These are phyloP conservation scores for Garcia nutans DNA, from an alignment of 345 rosid genomes.

Conservation along the genomic window DNA sequence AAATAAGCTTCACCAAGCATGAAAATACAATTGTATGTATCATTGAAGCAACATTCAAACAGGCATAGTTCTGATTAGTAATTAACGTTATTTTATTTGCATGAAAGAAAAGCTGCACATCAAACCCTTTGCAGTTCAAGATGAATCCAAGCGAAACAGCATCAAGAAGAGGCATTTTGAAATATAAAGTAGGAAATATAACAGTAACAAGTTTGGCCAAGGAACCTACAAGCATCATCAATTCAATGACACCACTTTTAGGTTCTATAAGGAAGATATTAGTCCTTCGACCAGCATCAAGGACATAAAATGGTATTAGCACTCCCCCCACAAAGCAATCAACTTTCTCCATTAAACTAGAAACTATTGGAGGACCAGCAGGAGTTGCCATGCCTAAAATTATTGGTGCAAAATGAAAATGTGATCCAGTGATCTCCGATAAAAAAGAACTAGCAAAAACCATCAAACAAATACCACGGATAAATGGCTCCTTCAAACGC, in stretches of 20 bases:
- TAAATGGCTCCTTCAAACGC: slow-evolving; percentile 27
- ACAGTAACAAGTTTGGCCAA: slow-evolving; percentile 23
- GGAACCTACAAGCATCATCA: slow-evolving; percentile 16
- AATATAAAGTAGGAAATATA: slow-evolving; percentile 33
- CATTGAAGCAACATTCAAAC: slow-evolving; percentile 30
- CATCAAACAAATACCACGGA: slow-evolving; percentile 25
- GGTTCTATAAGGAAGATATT: slow-evolving; percentile 12
- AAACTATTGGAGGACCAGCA: slow-evolving; percentile 30
- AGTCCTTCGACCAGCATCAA: slow-evolving; percentile 30
- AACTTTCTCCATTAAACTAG: slow-evolving; percentile 34
- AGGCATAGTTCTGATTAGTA: slow-evolving; percentile 24
- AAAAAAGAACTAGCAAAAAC: slow-evolving; percentile 24
- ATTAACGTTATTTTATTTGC: slow-evolving; percentile 14
- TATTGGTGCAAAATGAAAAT: slow-evolving; percentile 34
- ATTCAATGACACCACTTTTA: slow-evolving; percentile 8
- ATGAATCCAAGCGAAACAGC: slow-evolving; percentile 39
- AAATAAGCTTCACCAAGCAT: slow-evolving; percentile 24
- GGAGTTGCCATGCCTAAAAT: slow-evolving; percentile 44
- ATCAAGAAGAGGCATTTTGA: slow-evolving; percentile 40
- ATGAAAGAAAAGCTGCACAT: slow-evolving; percentile 31
- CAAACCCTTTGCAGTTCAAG: slow-evolving; percentile 45
- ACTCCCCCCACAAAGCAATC: slow-evolving; percentile 34
- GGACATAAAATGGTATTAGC: slow-evolving; percentile 39
- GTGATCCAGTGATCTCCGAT: slow-evolving; percentile 26
- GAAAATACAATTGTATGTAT: slow-evolving; percentile 22